These are phyloP conservation scores for Kwoniella mangroviensis DNA, from an alignment of 768 basidiomycete genomes.

Conservation along the genomic window DNA sequence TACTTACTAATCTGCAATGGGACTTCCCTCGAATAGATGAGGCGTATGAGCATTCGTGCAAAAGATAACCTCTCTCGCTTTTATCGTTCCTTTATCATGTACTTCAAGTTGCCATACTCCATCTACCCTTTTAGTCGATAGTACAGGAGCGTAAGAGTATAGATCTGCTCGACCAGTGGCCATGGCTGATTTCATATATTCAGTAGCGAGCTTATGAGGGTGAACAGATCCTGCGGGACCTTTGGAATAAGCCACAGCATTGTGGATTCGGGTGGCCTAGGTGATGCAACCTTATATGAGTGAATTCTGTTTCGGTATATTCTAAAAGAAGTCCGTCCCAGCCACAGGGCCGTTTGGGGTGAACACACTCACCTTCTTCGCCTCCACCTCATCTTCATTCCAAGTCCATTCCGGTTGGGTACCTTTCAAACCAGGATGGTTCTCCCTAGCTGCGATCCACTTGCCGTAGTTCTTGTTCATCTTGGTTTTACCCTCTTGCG, in stretches of 20 bases:
- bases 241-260: conserved; percentile 21
- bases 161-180: conserved; percentile 14
- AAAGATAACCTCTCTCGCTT: conserved; percentile 31
- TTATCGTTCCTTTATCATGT: conserved; percentile 22
- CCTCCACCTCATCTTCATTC: conserved; percentile 58
- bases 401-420: conserved; percentile 57
- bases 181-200: conserved; percentile 30
- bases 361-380: conserved; percentile 61
- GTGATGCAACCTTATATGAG: too few relatives aligned
- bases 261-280: conserved; percentile 25
- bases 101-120: conserved; percentile 21
- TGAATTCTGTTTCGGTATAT: too few relatives aligned
- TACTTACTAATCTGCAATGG: conserved; percentile 24
- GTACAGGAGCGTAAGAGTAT: conserved; percentile 38
- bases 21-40: conserved; percentile 24
- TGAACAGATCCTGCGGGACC: conserved; percentile 40
- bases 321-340: too few relatives aligned
- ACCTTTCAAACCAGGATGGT: conserved; percentile 11
- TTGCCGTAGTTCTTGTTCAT: conserved; percentile 12
- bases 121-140: background rate
- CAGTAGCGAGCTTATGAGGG: conserved; percentile 44
- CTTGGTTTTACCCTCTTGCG: background rate
- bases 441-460: conserved; percentile 21
- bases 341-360: too few relatives aligned
- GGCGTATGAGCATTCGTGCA: conserved; percentile 33